Percentiles rank a stretch among this genome's conserved stretches.
phyloP scores from a whole-genome alignment of 2,329 filamentous ascomycete species.

The Uncinocarpus reesii region DNA sequence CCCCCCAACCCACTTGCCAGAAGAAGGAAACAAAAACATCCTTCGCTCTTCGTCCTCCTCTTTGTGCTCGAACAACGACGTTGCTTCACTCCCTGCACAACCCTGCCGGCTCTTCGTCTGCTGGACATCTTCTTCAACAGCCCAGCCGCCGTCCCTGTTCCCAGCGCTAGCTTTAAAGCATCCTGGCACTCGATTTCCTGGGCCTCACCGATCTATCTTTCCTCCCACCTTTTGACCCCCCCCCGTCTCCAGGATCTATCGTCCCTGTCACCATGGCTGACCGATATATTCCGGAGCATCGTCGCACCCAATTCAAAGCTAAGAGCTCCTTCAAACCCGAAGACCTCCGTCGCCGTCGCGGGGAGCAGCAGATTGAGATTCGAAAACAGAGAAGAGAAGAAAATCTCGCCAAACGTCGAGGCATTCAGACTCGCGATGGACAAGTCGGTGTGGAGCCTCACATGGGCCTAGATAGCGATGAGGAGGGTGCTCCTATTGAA shows the following conservation, averaged over 20 bases:
- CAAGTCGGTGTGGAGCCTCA: constrained; percentile 46
- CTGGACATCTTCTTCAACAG: neutral
- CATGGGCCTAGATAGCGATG: constrained; percentile 88
- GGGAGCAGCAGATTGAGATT: constrained; percentile 99
- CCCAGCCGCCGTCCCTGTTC: neutral
- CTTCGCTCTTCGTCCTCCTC: constrained; percentile 9
- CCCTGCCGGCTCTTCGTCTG: neutral
- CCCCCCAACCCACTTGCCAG: constrained; percentile 8
- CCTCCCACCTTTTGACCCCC: constrained; percentile 22
- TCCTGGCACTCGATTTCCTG: neutral
- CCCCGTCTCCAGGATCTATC: constrained; percentile 12
- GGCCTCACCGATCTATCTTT: constrained; percentile 14
- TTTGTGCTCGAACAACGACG: constrained; percentile 7
- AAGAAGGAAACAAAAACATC: constrained; percentile 13
- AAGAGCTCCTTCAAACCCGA: constrained; percentile 99
- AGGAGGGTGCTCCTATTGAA: constrained; percentile 90
- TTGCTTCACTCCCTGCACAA: neutral
- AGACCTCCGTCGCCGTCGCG: constrained; percentile 92
- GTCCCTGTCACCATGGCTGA: constrained; percentile 67
- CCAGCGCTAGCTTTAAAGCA: neutral
- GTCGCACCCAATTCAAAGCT: constrained; percentile 98
- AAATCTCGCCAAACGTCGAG: constrained; percentile 95
- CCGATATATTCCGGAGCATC: constrained; percentile 98
- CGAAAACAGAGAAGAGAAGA: constrained; percentile 97
- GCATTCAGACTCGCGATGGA: constrained; percentile 70